Evolutionary conservation across 805 yeast genomes (phyloP).

Genomic region (Lipomyces kockii): DNA sequence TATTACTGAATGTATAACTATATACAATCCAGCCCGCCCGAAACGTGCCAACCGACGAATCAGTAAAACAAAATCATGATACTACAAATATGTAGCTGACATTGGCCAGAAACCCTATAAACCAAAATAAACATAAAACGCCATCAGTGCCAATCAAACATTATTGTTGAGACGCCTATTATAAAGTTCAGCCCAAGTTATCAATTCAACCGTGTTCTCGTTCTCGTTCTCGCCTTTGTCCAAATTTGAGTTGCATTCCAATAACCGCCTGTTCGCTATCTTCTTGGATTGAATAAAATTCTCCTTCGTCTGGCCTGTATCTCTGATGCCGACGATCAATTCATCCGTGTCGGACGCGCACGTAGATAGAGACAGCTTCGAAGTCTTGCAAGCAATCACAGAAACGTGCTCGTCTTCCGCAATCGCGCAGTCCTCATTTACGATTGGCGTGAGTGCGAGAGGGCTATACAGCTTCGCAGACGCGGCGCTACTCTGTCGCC

Average conservation of each 20-base stretch:
- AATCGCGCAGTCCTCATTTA: background rate
- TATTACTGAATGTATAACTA: background rate
- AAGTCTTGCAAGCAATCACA: background rate
- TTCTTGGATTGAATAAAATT: background rate
- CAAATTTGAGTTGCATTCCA: background rate
- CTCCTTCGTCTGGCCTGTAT: background rate
- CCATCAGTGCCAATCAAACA: background rate
- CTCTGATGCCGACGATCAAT: background rate
- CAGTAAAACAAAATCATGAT: background rate
- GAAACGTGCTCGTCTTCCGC: background rate
- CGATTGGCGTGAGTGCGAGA: background rate
- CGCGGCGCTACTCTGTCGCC: background rate
- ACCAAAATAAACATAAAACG: background rate
- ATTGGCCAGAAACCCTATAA: background rate
- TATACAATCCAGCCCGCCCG: background rate
- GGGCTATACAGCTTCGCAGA: background rate
- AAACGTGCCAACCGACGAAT: background rate
- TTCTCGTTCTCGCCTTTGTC: background rate
- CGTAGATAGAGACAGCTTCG: background rate
- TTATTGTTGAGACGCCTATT: slow-evolving; percentile 13
- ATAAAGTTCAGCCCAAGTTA: slow-evolving; percentile 31
- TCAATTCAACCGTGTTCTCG: background rate
- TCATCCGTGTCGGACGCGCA: background rate
- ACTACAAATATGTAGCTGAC: background rate
- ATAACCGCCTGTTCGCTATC: background rate